Percentiles rank a stretch among this genome's conserved stretches.
Evolutionary conservation across 768 basidiomycete species (phyloP).

Genomic region (Suillus clintonianus): DNA sequence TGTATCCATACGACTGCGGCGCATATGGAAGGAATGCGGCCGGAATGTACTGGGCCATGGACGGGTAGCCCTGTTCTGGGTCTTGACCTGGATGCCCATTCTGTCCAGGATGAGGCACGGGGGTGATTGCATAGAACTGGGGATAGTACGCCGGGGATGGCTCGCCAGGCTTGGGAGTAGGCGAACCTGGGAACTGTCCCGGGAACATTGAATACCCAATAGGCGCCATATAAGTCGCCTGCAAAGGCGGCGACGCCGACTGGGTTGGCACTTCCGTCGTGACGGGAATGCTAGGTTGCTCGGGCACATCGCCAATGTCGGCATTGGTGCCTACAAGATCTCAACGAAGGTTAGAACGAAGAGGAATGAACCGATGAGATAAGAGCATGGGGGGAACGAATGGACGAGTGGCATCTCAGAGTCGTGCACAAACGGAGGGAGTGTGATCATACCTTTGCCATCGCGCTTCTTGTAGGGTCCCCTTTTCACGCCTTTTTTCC

Average conservation of each 20-base stretch:
- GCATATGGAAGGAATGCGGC: conserved; percentile 49
- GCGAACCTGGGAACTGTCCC: conserved; percentile 52
- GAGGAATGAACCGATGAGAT: conserved; percentile 6
- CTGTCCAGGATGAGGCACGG: conserved; percentile 43
- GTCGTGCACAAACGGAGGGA: conserved; percentile 20
- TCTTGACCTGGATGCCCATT: conserved; percentile 40
- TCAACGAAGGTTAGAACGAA: conserved; percentile 49
- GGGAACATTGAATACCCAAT: conserved; percentile 58
- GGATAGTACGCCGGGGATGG: conserved; percentile 50
- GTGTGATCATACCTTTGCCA: conserved; percentile 68
- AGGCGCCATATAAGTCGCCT: conserved; percentile 50
- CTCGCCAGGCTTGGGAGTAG: conserved; percentile 52
- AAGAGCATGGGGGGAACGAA: conserved; percentile 2
- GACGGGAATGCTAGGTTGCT: conserved; percentile 44
- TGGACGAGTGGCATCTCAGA: neutral
- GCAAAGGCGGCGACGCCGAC: conserved; percentile 48
- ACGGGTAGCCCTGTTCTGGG: conserved; percentile 41
- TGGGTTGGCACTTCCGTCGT: conserved; percentile 44
- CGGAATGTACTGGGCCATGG: conserved; percentile 47
- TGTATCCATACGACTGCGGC: conserved; percentile 49
- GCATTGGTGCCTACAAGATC: conserved; percentile 60
- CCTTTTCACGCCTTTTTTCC: conserved; percentile 84
- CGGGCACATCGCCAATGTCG: conserved; percentile 46
- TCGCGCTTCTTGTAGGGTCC: conserved; percentile 96
- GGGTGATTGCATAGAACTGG: conserved; percentile 45